Percentiles rank a stretch among this genome's conserved stretches.
Evolutionary conservation across 768 basidiomycete species (phyloP).

Genomic region (Chalciporus pseudorubinellus): DNA sequence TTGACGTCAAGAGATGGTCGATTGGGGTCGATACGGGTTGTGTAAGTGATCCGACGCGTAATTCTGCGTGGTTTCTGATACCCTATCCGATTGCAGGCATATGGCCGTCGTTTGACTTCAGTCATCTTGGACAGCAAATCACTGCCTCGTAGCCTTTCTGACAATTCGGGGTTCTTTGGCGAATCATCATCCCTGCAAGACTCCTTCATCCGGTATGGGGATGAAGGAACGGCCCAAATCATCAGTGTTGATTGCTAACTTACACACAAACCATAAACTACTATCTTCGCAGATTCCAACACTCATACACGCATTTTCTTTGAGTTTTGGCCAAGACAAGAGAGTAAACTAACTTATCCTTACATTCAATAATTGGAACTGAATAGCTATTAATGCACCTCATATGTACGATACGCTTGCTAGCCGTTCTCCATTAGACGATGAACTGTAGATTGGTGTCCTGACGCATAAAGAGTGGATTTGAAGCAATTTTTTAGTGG

Average conservation of each 20-base stretch:
- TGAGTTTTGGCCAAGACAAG: not conserved
- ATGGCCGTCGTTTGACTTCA: conserved; percentile 62
- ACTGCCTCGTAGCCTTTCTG: conserved; percentile 5
- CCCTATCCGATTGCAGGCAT: conserved; percentile 38
- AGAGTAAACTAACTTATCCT: not conserved
- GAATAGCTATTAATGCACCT: no score
- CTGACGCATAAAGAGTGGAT: conserved; percentile 7
- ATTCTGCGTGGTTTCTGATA: not conserved
- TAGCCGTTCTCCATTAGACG: conserved; percentile 8
- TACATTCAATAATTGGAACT: not conserved
- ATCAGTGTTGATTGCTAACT: conserved; percentile 49
- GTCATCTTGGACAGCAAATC: conserved; percentile 50
- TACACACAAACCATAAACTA: not conserved
- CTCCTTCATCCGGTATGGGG: conserved; percentile 52
- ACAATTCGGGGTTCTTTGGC: conserved; percentile 13
- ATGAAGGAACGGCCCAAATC: conserved; percentile 48
- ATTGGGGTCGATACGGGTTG: conserved; percentile 88
- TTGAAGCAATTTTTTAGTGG: not conserved
- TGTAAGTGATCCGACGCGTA: conserved; percentile 41
- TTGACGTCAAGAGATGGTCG: conserved; percentile 81
- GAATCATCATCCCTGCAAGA: conserved; percentile 15
- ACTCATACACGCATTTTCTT: not conserved
- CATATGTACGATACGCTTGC: no score
- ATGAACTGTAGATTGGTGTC: conserved; percentile 32
- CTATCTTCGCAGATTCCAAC: not conserved